A percentile compares a stretch with the other conserved stretches of the same genome.
Conservation (phyloP, 805 yeast species). For the Barnettozyma sucrosica region DNA sequence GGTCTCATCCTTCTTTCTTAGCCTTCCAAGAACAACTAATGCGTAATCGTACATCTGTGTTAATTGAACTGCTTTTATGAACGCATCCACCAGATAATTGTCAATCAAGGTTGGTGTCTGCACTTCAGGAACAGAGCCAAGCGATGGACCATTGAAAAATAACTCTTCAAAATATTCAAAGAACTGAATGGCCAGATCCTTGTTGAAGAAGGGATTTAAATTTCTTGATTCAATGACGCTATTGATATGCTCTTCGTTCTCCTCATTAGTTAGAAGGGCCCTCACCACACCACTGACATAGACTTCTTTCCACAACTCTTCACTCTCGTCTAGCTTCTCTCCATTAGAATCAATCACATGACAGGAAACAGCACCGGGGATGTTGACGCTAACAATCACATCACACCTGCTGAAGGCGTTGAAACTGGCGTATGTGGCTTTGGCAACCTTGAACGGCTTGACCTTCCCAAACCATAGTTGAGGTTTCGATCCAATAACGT, state of each 20-base stretch:
- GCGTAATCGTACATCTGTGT: constrained; percentile 63
- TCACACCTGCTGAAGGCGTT: constrained; percentile 68
- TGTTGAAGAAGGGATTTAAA: constrained; percentile 62
- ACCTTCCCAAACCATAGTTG: constrained; percentile 80
- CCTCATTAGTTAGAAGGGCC: constrained; percentile 58
- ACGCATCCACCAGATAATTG: constrained; percentile 73
- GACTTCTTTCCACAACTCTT: constrained; percentile 49
- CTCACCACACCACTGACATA: constrained; percentile 63
- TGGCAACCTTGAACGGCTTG: constrained; percentile 64
- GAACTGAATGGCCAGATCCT: constrained; percentile 46
- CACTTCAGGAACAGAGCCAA: constrained; percentile 63
- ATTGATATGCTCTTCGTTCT: constrained; percentile 68
- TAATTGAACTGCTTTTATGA: constrained; percentile 54
- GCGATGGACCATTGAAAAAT: constrained; percentile 56
- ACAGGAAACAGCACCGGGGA: constrained; percentile 69
- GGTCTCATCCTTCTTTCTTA: constrained; percentile 47
- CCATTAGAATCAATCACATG: constrained; percentile 41
- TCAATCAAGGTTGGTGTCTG: constrained; percentile 60
- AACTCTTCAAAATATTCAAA: constrained; percentile 59
- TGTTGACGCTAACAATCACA: constrained; percentile 63
- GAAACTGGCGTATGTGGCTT: constrained; percentile 64
- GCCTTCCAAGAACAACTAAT: constrained; percentile 47
- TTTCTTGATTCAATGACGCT: constrained; percentile 79
- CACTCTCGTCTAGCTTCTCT: constrained; percentile 45
- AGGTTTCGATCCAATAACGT: constrained; percentile 50